Percentiles rank a stretch among this genome's conserved stretches.
phyloP scores from a whole-genome alignment of 73 alveolate genomes.

The Effrenium voratum region DNA sequence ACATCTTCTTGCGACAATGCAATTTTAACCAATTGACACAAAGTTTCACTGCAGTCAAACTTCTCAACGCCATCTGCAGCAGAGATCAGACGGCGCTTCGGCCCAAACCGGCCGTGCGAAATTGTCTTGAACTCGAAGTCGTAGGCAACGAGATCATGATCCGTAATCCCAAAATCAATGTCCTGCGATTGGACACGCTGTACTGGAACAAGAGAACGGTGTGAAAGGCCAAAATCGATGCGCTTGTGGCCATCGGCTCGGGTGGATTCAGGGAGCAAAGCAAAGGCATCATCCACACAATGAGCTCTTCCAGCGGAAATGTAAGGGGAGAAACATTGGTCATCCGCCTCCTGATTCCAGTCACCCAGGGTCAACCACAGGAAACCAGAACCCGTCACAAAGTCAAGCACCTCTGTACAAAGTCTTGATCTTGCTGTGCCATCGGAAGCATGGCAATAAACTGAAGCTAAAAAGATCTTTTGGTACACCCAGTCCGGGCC shows the following conservation, averaged over 20 bases:
- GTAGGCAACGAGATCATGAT: not conserved
- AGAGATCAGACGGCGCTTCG: not conserved
- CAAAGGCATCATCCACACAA: not conserved
- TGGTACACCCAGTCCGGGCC: not conserved
- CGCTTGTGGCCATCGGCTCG: not conserved
- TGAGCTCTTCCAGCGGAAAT: not conserved
- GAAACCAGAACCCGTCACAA: not conserved
- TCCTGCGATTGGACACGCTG: not conserved
- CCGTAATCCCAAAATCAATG: not conserved
- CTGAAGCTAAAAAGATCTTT: not conserved
- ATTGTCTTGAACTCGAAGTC: not conserved
- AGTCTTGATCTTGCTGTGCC: not conserved
- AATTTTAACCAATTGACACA: not conserved
- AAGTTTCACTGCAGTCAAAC: not conserved
- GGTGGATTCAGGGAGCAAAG: not conserved
- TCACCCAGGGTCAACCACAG: not conserved
- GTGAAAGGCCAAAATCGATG: not conserved
- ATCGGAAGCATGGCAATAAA: not conserved
- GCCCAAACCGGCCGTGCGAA: not conserved
- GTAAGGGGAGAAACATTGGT: not conserved
- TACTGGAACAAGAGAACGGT: not conserved
- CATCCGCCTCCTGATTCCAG: not conserved
- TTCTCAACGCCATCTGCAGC: not conserved
- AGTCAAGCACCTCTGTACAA: not conserved
- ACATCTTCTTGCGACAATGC: not conserved